Percentiles rank a stretch among this genome's conserved stretches.
phyloP scores from a whole-genome alignment of 176 grass and related monocot species.

The Avena insularis region DNA sequence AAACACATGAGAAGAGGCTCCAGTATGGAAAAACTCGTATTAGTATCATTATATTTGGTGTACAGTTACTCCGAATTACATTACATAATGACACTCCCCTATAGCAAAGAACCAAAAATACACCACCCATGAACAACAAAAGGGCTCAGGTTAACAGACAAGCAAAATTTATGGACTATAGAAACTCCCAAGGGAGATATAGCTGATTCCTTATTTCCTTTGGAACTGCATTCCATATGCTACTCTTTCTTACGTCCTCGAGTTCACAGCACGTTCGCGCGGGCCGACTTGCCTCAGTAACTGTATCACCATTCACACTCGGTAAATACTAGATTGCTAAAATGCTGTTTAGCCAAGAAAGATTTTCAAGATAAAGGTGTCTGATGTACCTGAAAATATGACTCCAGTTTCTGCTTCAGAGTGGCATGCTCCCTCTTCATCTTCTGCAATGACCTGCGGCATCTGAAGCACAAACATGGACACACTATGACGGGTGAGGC shows the following conservation, averaged over 20 bases:
- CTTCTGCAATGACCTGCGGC: conserved; percentile 69
- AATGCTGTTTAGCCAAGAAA: background rate
- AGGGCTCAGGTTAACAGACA: conserved; percentile 22
- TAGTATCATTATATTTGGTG: conserved; percentile 25
- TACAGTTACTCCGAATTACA: background rate
- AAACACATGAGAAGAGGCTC: background rate
- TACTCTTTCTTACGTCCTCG: conserved; percentile 50
- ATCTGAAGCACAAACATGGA: conserved; percentile 51
- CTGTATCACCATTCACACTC: conserved; percentile 36
- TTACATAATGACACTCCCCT: conserved; percentile 3
- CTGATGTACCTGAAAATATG: conserved; percentile 64
- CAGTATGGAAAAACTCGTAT: conserved; percentile 7
- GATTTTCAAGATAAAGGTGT: background rate
- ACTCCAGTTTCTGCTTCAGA: conserved; percentile 71
- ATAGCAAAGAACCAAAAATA: conserved; percentile 22
- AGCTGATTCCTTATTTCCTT: conserved; percentile 11
- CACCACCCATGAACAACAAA: conserved; percentile 11
- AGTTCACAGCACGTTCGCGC: conserved; percentile 41
- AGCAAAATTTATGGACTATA: conserved; percentile 42
- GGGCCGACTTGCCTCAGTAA: conserved; percentile 65
- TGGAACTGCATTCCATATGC: conserved; percentile 26
- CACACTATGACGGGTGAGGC: background rate
- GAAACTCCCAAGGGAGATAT: conserved; percentile 25
- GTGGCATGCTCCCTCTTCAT: conserved; percentile 67
- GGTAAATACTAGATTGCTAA: conserved; percentile 27